Conservation (phyloP, 2,329 filamentous ascomycete species). For the Stromatinia cepivora region DNA sequence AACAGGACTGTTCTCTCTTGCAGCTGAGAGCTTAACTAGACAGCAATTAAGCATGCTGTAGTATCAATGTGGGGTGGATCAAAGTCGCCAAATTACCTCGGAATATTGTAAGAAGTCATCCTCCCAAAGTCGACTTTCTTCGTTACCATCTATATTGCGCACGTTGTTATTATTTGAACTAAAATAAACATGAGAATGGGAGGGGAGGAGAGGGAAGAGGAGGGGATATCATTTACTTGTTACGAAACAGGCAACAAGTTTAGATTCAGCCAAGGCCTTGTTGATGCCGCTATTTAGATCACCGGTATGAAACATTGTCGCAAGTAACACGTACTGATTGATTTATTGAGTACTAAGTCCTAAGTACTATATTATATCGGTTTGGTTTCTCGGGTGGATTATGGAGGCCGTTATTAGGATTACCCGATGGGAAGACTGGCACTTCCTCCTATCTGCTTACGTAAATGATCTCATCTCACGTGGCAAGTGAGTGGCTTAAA, state of each 20-base stretch:
- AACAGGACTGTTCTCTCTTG: slow-evolving; percentile 66
- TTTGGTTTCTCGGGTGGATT: too few relatives aligned
- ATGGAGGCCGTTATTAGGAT: too few relatives aligned
- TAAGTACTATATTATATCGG: background rate
- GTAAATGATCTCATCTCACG: background rate
- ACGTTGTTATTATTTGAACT: slow-evolving; percentile 9
- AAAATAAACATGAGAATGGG: background rate
- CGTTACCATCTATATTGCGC: slow-evolving; percentile 59
- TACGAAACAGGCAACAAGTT: slow-evolving; percentile 83
- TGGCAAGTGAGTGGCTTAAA: background rate
- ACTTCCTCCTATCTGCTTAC: too few relatives aligned
- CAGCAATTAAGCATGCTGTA: slow-evolving; percentile 22
- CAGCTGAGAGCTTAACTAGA: slow-evolving; percentile 57
- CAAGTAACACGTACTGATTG: background rate
- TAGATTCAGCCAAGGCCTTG: slow-evolving; percentile 70
- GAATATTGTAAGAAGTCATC: slow-evolving; percentile 62
- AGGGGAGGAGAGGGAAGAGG: too few relatives aligned
- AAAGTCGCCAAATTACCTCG: slow-evolving; percentile 48
- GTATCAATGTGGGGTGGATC: background rate
- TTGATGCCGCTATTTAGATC: slow-evolving; percentile 79
- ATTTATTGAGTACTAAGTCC: background rate
- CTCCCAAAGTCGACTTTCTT: slow-evolving; percentile 73
- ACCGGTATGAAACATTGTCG: slow-evolving; percentile 76
- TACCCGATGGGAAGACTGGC: too few relatives aligned
- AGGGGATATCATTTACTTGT: slow-evolving; percentile 53